A percentile compares a stretch with the other conserved stretches of the same genome.
phyloP scores from a whole-genome alignment of 306 rosid species.

The Cicer bijugum region DNA sequence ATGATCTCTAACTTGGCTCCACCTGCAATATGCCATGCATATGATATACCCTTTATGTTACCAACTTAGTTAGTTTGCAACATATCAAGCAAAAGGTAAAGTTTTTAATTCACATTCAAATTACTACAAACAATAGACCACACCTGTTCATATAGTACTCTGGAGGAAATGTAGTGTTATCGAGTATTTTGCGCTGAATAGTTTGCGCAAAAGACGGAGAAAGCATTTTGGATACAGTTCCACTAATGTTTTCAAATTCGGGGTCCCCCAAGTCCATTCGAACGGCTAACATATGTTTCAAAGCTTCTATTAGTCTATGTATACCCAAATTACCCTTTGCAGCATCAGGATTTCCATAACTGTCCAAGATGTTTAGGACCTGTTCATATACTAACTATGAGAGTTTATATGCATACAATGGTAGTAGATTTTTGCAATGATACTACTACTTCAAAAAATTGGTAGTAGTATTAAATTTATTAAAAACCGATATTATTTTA shows the following conservation, averaged over 20 bases:
- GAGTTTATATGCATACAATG: conserved; percentile 2
- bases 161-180: conserved; percentile 86
- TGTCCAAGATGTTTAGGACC: conserved; percentile 75
- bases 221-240: conserved; percentile 63
- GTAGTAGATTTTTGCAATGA: neutral
- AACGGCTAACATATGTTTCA: conserved; percentile 74
- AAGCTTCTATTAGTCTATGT: conserved; percentile 84
- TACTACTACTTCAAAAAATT: too few relatives aligned
- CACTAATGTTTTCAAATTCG: conserved; percentile 55
- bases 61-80: conserved; percentile 15
- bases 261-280: conserved; percentile 98
- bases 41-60: conserved; percentile 7
- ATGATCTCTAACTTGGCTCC: conserved; percentile 92
- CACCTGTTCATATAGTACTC: conserved; percentile 78
- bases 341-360: conserved; percentile 67
- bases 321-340: conserved; percentile 73
- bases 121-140: conserved; percentile 18
- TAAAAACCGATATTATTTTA: too few relatives aligned
- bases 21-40: conserved; percentile 57
- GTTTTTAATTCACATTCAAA: conserved; percentile 27
- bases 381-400: conserved; percentile 46
- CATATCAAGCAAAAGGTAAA: conserved; percentile 28
- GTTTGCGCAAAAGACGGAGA: conserved; percentile 70
- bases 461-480: too few relatives aligned
- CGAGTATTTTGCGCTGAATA: conserved; percentile 66